These are phyloP conservation scores for Colletotrichum sp. DNA, from an alignment of 2,329 filamentous ascomycete species.

Conservation along the genomic window DNA sequence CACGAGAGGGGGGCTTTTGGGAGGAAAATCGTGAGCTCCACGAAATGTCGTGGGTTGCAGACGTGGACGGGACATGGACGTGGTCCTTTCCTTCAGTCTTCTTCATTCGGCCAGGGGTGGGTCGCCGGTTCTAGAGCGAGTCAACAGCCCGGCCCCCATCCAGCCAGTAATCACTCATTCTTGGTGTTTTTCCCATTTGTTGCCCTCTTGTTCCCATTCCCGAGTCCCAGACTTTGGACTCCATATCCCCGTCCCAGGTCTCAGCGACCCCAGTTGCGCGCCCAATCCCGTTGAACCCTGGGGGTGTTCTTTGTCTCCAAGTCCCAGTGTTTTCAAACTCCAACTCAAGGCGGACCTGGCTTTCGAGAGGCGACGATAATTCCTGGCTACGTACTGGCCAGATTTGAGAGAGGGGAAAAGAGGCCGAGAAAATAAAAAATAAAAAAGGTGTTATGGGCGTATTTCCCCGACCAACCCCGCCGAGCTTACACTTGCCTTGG, in stretches of 20 bases:
- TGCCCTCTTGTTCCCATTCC: not conserved
- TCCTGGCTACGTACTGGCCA: not conserved
- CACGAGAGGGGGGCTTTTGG: not conserved
- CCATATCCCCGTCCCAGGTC: not conserved
- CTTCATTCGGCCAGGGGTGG: not conserved
- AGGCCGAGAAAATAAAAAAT: not conserved
- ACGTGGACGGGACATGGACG: not conserved
- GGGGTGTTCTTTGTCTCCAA: not conserved
- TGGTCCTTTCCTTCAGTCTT: not conserved
- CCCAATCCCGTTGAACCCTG: slow-evolving; percentile 1
- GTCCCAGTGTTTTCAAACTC: not conserved
- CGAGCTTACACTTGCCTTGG: not conserved
- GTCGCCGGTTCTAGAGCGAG: slow-evolving; percentile 14
- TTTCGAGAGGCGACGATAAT: not conserved
- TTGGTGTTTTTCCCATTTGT: not conserved
- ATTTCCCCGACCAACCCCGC: not conserved
- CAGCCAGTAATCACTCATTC: not conserved
- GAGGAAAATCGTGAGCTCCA: not conserved
- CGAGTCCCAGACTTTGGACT: not conserved
- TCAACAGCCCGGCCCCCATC: slow-evolving; percentile 13
- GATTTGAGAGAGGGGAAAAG: not conserved
- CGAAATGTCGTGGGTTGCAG: not conserved
- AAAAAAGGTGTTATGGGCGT: not conserved
- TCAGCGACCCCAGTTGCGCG: not conserved
- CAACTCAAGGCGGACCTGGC: not conserved